Percentiles rank a stretch among this genome's conserved stretches.
phyloP scores from a whole-genome alignment of 345 rosid species.

The Lumnitzera littorea region DNA sequence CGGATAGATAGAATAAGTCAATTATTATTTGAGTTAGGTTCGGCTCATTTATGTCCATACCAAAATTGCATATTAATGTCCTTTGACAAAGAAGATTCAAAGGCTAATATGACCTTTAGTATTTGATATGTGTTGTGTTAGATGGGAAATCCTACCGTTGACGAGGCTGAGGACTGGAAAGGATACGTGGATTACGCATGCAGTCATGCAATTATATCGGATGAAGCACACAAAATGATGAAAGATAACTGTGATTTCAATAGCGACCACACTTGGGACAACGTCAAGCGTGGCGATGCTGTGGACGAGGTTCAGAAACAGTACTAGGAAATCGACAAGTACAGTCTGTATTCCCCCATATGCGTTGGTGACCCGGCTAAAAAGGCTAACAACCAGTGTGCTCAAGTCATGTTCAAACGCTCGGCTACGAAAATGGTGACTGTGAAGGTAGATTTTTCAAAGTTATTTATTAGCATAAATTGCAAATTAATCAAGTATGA shows the following conservation, averaged over 20 bases:
- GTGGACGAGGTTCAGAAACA: conserved; percentile 59
- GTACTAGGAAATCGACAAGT: conserved; percentile 66
- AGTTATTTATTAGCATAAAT: too few species aligned
- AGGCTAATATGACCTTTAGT: not conserved
- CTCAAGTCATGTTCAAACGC: conserved; percentile 28
- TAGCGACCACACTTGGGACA: conserved; percentile 55
- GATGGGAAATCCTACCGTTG: conserved; percentile 91
- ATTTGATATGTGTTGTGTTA: conserved; percentile 3
- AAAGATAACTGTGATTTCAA: conserved; percentile 47
- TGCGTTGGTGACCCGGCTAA: conserved; percentile 37
- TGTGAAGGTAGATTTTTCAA: too few species aligned
- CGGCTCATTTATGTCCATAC: too few species aligned
- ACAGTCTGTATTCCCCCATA: conserved; percentile 67
- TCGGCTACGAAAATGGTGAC: conserved; percentile 41
- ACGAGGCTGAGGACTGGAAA: conserved; percentile 66
- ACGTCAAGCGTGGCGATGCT: conserved; percentile 35
- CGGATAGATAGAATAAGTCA: too few species aligned
- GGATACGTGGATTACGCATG: conserved; percentile 86
- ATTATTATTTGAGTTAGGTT: too few species aligned
- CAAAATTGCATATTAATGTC: too few species aligned
- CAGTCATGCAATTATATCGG: conserved; percentile 90
- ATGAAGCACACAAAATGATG: conserved; percentile 62
- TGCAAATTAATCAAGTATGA: too few species aligned
- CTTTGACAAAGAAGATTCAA: too few species aligned
- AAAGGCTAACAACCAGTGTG: conserved; percentile 13